These are phyloP conservation scores for Orbilia oligospora DNA, from an alignment of 2,329 filamentous ascomycete genomes.

Conservation along the genomic window DNA sequence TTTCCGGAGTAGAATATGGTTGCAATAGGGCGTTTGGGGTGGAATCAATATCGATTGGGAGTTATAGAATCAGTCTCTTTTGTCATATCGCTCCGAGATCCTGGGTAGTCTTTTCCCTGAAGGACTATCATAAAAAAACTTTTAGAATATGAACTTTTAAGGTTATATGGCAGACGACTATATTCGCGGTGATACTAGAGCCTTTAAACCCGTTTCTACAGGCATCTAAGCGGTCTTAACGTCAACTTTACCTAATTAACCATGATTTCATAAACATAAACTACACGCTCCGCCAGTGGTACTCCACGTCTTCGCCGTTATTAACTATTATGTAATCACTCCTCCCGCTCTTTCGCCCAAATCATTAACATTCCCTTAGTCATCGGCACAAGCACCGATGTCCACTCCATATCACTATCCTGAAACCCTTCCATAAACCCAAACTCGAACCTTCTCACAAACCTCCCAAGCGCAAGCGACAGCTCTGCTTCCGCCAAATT, in stretches of 20 bases:
- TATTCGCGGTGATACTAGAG: not conserved
- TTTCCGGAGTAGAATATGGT: not conserved
- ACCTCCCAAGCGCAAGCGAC: slow-evolving; percentile 35
- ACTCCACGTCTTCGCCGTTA: too few relatives aligned
- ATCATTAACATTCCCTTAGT: slow-evolving; percentile 34
- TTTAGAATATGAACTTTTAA: not conserved
- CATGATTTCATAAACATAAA: too few relatives aligned
- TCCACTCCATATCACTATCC: slow-evolving; percentile 50
- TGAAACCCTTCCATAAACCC: slow-evolving; percentile 38
- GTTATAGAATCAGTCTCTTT: not conserved
- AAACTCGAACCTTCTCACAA: slow-evolving; percentile 48
- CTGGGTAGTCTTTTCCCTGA: not conserved
- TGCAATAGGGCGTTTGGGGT: slow-evolving; percentile 7
- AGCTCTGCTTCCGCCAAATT: slow-evolving; percentile 48
- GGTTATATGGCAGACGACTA: not conserved
- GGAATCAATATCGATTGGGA: not conserved
- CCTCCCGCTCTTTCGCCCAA: slow-evolving; percentile 46
- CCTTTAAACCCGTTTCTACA: too few relatives aligned
- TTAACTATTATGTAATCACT: slow-evolving; percentile 2
- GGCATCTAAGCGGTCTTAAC: too few relatives aligned
- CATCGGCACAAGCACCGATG: slow-evolving; percentile 44
- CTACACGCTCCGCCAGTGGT: too few relatives aligned
- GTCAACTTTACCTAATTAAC: too few relatives aligned
- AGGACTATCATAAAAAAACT: not conserved
- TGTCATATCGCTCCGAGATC: not conserved